Base-by-base conservation (phyloP, 1,139 yeast genomes). In the Lipomyces yarrowii region DNA sequence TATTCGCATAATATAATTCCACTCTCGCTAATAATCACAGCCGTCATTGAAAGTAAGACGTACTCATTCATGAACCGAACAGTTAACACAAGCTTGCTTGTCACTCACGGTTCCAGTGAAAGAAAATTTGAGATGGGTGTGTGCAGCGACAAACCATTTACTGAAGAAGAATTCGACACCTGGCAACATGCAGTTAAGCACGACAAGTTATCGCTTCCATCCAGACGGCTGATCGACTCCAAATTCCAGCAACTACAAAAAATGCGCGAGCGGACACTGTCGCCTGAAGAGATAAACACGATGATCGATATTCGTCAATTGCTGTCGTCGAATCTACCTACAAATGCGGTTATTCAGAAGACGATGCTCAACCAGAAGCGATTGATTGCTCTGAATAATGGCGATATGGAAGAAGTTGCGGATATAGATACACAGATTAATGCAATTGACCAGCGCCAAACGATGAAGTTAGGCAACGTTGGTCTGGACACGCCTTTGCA, bases 341-440 rank as follows among this genome's bases (percentile, higher is more conserved):
- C 90, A 46, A 91, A 89, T 74, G 90, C 91, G 6, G 97, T 94
- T 42, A 83, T 89, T 73, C 88, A 86, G 73, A 89, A 91, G 75
- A 84, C 96, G 1, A 84, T 85, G 67, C 80, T 92, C 61, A 84
- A 86, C 79, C 96, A 90, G 75, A 88, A 88, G 75, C 80, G 93
- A 60, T 87, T 86, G 71, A 89, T 90, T 71, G 97, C 98, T 0
- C 78, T 82, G 67, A 96, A 90, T 73, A 85, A 84, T 59, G 84
- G 85, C 58, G 85, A 89, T 71, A 75, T 78, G 54, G 81, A 76
- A 6, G 85, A 83, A 65, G 82, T 87, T 48, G 83, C 83, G 52
- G 81, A 81, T 67, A 77, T 91, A 62, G 87, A 86, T 65, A 81
- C 80, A 58, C 82, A 87, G 74, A 79, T 89, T 69, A 80, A 81